phyloP scores from a whole-genome alignment of 305 asterid genomes.

The Fraxinus nigra region DNA sequence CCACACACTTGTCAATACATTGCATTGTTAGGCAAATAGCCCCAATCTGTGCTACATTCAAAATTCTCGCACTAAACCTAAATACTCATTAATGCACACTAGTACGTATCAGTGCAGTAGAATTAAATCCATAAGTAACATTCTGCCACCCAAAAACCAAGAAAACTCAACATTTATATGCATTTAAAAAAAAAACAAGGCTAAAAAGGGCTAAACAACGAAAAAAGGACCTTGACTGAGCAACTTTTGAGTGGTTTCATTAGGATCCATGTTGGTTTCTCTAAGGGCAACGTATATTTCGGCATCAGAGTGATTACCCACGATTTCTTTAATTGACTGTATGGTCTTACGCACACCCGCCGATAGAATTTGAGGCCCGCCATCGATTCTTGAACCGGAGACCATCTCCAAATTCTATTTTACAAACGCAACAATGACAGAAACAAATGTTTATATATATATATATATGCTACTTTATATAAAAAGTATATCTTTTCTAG shows the following conservation, averaged over 20 bases:
- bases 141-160: neutral
- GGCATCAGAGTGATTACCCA: conserved; percentile 80
- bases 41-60: neutral
- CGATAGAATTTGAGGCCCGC: conserved; percentile 62
- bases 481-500: conserved; percentile 4
- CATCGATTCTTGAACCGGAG: conserved; percentile 55
- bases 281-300: conserved; percentile 77
- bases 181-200: conserved; percentile 10
- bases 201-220: neutral
- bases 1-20: neutral
- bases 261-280: conserved; percentile 94
- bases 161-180: neutral
- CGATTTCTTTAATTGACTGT: conserved; percentile 77
- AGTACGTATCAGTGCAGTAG: neutral
- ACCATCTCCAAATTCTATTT: conserved; percentile 53
- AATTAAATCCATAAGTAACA: neutral
- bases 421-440: conserved; percentile 15
- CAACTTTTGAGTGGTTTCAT: conserved; percentile 86
- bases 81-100: neutral
- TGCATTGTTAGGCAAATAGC: conserved; percentile 21
- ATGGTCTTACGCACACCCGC: conserved; percentile 76
- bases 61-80: neutral
- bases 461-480: neutral
- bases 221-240: conserved; percentile 65
- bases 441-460: neutral